These are phyloP conservation scores for Cladophialophora bantiana DNA, from an alignment of 2,329 filamentous ascomycete species.

Conservation along the genomic window DNA sequence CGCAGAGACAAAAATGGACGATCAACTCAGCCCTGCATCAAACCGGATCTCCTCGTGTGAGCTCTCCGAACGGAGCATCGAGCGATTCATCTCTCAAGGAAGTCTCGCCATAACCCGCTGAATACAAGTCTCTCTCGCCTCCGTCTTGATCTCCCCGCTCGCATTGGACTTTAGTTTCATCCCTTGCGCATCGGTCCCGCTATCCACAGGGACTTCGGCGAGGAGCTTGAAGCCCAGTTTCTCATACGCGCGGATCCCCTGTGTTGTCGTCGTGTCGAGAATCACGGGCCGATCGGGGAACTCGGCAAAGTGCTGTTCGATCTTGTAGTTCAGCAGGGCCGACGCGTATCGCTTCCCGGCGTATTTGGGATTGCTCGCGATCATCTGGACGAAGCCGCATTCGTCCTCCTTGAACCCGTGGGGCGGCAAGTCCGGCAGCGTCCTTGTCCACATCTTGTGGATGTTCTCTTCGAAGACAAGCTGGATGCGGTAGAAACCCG, in stretches of 20 bases:
- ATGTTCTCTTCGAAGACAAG: slow-evolving; percentile 31
- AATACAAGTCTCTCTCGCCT: slow-evolving; percentile 27
- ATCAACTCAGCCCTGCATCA: too few relatives aligned
- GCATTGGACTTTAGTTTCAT: slow-evolving; percentile 23
- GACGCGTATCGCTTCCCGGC: slow-evolving; percentile 29
- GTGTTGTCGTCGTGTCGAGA: slow-evolving; percentile 29
- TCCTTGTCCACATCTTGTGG: slow-evolving; percentile 27
- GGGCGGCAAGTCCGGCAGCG: slow-evolving; percentile 23
- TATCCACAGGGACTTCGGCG: slow-evolving; percentile 26
- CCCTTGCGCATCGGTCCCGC: slow-evolving; percentile 28
- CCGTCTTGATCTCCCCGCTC: slow-evolving; percentile 19
- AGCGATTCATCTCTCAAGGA: neutral
- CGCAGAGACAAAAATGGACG: too few relatives aligned
- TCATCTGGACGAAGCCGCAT: slow-evolving; percentile 34
- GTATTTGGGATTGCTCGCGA: slow-evolving; percentile 29
- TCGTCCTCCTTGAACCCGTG: slow-evolving; percentile 21
- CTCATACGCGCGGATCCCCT: slow-evolving; percentile 27
- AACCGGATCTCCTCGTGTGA: too few relatives aligned
- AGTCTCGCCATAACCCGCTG: slow-evolving; percentile 31
- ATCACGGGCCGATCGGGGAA: slow-evolving; percentile 30
- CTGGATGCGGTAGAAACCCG: slow-evolving; percentile 29
- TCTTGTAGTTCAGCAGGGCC: slow-evolving; percentile 23
- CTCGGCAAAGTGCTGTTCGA: slow-evolving; percentile 28
- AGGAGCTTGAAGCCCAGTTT: slow-evolving; percentile 29
- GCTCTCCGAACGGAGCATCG: too few relatives aligned